Conservation (phyloP, 2,329 filamentous ascomycete species). For the Colletotrichum sp. region DNA sequence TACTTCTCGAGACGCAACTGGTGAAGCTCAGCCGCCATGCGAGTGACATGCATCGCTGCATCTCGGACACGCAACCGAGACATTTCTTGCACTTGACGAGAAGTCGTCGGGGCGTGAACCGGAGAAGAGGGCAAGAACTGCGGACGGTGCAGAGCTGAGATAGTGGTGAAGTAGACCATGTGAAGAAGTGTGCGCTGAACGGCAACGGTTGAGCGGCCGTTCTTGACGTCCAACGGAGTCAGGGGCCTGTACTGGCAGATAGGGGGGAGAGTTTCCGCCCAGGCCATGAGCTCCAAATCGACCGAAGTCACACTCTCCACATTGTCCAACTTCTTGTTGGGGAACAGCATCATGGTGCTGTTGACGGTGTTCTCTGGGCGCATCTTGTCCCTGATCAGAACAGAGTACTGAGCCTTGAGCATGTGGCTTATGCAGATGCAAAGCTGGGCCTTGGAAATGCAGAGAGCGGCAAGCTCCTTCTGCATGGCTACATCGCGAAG, state of each 20-base stretch:
- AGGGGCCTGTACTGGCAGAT: constrained; percentile 72
- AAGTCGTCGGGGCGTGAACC: constrained; percentile 52
- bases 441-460: constrained; percentile 88
- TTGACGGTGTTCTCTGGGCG: constrained; percentile 78
- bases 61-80: constrained; percentile 84
- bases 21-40: constrained; percentile 80
- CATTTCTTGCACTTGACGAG: constrained; percentile 77
- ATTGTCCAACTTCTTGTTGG: constrained; percentile 86
- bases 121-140: constrained; percentile 83
- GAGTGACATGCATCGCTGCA: constrained; percentile 84
- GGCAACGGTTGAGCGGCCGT: constrained; percentile 63
- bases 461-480: constrained; percentile 82
- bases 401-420: constrained; percentile 89
- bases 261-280: constrained; percentile 74
- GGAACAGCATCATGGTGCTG: constrained; percentile 86
- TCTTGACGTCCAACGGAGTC: constrained; percentile 58
- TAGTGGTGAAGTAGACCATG: constrained; percentile 92
- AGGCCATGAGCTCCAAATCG: constrained; percentile 79
- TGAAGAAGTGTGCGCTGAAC: constrained; percentile 87
- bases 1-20: constrained; percentile 75
- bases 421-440: constrained; percentile 91
- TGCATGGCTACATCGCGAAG: constrained; percentile 76
- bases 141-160: constrained; percentile 89
- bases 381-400: constrained; percentile 82
- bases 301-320: constrained; percentile 79